phyloP scores from a whole-genome alignment of 768 basidiomycete genomes.

The Hysterangium stoloniferum region DNA sequence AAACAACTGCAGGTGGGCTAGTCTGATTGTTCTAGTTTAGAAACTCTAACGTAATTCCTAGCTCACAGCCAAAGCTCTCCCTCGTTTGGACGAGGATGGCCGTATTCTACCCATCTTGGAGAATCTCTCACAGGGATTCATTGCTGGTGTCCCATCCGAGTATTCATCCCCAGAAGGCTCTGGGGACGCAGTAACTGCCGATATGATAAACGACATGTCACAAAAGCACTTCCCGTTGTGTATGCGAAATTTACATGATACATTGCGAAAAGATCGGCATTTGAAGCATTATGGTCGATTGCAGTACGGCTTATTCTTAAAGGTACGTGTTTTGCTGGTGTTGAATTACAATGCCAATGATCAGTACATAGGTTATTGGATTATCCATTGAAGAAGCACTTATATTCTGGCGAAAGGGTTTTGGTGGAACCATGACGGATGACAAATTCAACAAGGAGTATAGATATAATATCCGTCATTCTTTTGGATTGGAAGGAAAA shows the following conservation, averaged over 20 bases:
- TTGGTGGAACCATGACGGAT: conserved; percentile 61
- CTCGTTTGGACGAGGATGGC: conserved; percentile 90
- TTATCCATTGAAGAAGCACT: conserved; percentile 92
- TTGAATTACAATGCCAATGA: neutral
- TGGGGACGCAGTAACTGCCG: conserved; percentile 73
- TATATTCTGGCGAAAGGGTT: conserved; percentile 87
- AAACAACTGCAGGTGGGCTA: conserved; percentile 72
- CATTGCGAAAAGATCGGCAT: conserved; percentile 68
- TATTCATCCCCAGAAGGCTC: conserved; percentile 52
- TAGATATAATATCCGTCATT: conserved; percentile 95
- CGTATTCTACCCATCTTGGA: conserved; percentile 83
- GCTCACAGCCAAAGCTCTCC: conserved; percentile 80
- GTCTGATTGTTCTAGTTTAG: too few relatives aligned
- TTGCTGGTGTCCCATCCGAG: conserved; percentile 82
- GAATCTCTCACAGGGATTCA: conserved; percentile 90
- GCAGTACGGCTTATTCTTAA: conserved; percentile 91
- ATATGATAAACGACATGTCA: conserved; percentile 87
- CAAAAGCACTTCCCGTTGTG: conserved; percentile 90
- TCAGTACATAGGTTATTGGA: conserved; percentile 63
- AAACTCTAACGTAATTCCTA: too few relatives aligned
- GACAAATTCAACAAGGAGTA: conserved; percentile 98
- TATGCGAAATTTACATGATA: conserved; percentile 87
- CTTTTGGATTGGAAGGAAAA: conserved; percentile 89
- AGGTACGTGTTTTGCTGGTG: conserved; percentile 46
- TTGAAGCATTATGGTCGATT: conserved; percentile 88